phyloP scores from a whole-genome alignment of 78 protist species.

The Neovahlkampfia damariscottae region DNA sequence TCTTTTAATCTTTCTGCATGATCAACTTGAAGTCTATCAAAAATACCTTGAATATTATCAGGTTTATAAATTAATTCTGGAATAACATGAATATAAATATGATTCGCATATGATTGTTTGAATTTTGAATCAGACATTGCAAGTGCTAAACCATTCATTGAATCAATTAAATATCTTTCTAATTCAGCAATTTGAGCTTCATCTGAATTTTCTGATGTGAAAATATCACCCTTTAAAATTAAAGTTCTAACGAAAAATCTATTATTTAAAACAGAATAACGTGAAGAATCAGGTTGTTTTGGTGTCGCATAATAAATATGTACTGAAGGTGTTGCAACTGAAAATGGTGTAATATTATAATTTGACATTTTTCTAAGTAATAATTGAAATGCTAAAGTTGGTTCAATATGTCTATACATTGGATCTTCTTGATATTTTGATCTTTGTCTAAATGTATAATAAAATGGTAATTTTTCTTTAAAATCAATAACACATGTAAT shows the following conservation, averaged over 20 bases:
- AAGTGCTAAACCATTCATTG: constrained; percentile 63
- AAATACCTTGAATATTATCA: constrained; percentile 6
- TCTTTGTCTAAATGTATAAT: constrained; percentile 66
- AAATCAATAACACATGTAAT: constrained; percentile 14
- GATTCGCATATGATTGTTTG: not conserved
- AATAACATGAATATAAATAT: constrained; percentile 74
- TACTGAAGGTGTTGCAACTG: not conserved
- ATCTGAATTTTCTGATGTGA: constrained; percentile 16
- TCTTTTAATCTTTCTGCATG: constrained; percentile 54
- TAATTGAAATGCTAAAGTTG: constrained; percentile 74
- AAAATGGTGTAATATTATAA: constrained; percentile 47
- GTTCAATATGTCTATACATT: constrained; percentile 71
- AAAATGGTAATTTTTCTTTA: constrained; percentile 25
- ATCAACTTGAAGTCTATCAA: constrained; percentile 20
- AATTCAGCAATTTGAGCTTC: constrained; percentile 44
- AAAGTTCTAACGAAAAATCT: constrained; percentile 77
- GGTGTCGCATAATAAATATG: constrained; percentile 70
- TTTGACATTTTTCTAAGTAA: constrained; percentile 60
- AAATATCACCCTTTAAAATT: constrained; percentile 40
- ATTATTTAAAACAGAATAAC: constrained; percentile 19
- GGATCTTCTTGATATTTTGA: constrained; percentile 40
- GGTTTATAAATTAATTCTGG: constrained; percentile 40
- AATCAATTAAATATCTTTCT: constrained; percentile 46
- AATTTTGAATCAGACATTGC: constrained; percentile 16
- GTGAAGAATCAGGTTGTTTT: constrained; percentile 15